phyloP scores from a whole-genome alignment of 2,329 filamentous ascomycete species.

The Fusarium sp. region DNA sequence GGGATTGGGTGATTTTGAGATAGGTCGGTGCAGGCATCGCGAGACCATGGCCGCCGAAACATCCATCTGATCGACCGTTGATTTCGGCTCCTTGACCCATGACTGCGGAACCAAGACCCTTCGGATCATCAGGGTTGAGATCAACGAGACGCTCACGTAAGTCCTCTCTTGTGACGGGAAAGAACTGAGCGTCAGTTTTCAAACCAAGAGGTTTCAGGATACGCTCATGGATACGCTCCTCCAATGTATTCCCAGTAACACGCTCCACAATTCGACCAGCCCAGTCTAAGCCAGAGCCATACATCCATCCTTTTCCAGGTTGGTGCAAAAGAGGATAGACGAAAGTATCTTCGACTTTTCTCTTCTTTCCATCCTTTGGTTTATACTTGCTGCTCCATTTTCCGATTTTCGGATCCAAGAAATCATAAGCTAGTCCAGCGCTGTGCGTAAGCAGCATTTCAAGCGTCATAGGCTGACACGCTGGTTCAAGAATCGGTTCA shows the following conservation, averaged over 20 bases:
- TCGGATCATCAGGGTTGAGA: slow-evolving; percentile 49
- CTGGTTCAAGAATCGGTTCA: slow-evolving; percentile 48
- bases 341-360: slow-evolving; percentile 53
- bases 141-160: slow-evolving; percentile 48
- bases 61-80: slow-evolving; percentile 45
- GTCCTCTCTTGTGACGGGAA: slow-evolving; percentile 48
- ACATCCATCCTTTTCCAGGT: slow-evolving; percentile 60
- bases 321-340: slow-evolving; percentile 57
- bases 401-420: slow-evolving; percentile 47
- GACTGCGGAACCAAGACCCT: slow-evolving; percentile 46
- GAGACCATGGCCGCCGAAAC: slow-evolving; percentile 56
- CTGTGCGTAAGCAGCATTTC: slow-evolving; percentile 61
- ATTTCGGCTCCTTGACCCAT: slow-evolving; percentile 46
- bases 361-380: slow-evolving; percentile 8
- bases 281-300: slow-evolving; percentile 61
- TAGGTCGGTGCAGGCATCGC: slow-evolving; percentile 52
- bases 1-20: slow-evolving; percentile 53
- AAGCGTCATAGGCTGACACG: slow-evolving; percentile 54
- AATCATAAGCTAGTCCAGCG: slow-evolving; percentile 57
- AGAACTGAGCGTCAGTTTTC: slow-evolving; percentile 47
- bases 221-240: slow-evolving; percentile 53
- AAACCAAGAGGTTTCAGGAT: slow-evolving; percentile 57
- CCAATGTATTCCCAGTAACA: slow-evolving; percentile 52
- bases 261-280: slow-evolving; percentile 60
- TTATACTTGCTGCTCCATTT: slow-evolving; percentile 48